phyloP scores from a whole-genome alignment of 495 filamentous ascomycete species.

The Lophium mytilinum region DNA sequence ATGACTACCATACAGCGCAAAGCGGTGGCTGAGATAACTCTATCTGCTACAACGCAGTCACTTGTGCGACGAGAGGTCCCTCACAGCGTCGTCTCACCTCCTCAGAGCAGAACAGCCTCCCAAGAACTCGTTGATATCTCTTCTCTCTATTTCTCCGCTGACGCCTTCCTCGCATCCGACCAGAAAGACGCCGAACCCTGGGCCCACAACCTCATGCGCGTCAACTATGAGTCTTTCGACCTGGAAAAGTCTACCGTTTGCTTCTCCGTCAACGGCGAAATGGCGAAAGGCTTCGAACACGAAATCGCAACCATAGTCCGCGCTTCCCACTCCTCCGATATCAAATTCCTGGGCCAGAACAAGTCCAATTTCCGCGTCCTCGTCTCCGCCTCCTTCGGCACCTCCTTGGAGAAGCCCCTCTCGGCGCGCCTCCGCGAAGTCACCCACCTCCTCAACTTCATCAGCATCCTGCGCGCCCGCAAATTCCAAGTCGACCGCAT shows the following conservation, averaged over 20 bases:
- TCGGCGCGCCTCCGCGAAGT: constrained; percentile 50
- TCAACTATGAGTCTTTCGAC: too few relatives aligned
- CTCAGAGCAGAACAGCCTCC: too few relatives aligned
- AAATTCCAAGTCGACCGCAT: constrained; percentile 46
- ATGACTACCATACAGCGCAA: neutral
- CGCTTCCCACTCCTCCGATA: constrained; percentile 46
- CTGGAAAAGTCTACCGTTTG: too few relatives aligned
- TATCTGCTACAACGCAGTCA: neutral
- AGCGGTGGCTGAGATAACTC: neutral
- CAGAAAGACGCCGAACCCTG: too few relatives aligned
- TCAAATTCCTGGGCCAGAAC: constrained; percentile 52
- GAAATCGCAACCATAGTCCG: constrained; percentile 7
- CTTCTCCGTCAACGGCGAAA: neutral
- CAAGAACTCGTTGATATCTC: too few relatives aligned
- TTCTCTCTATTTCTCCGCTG: too few relatives aligned
- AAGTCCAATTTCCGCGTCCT: constrained; percentile 52
- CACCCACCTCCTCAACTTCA: constrained; percentile 55
- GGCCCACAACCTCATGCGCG: too few relatives aligned
- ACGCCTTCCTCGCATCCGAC: too few relatives aligned
- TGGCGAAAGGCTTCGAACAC: constrained; percentile 12
- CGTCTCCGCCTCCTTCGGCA: constrained; percentile 49
- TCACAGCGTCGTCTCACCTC: too few relatives aligned
- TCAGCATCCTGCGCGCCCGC: constrained; percentile 50
- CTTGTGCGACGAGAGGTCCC: too few relatives aligned
- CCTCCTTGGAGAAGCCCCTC: constrained; percentile 46